Evolutionary conservation across 192 early-diverging fungal species (phyloP).

Genomic region (Cladochytrium replicatum): DNA sequence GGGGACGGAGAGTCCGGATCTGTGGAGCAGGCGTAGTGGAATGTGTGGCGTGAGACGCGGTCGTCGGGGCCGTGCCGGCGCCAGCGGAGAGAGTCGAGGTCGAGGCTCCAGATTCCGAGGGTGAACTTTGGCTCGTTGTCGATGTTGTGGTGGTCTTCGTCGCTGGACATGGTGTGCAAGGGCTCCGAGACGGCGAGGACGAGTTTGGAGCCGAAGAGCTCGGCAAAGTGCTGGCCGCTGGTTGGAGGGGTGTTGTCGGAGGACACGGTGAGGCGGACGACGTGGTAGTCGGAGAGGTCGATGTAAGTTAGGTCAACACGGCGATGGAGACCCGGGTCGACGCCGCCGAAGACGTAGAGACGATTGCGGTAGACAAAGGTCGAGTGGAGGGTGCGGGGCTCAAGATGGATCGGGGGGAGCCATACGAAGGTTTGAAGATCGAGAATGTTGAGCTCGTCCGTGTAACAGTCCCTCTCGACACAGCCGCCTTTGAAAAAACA

Average conservation of each 20-base stretch:
- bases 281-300: conserved; percentile 32
- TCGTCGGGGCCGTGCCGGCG: conserved; percentile 23
- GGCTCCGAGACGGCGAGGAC: conserved; percentile 42
- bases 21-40: too few relatives aligned
- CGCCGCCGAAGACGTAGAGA: conserved; percentile 52
- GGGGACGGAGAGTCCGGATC: too few relatives aligned
- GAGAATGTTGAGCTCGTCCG: conserved; percentile 41
- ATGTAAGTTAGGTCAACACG: conserved; percentile 42
- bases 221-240: conserved; percentile 50
- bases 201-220: conserved; percentile 49
- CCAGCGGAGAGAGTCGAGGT: conserved; percentile 49
- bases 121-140: neutral
- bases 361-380: conserved; percentile 43
- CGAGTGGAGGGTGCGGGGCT: conserved; percentile 40
- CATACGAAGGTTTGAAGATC: conserved; percentile 49
- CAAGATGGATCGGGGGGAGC: conserved; percentile 44
- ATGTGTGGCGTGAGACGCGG: too few relatives aligned
- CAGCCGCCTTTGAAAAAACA: conserved; percentile 15
- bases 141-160: neutral
- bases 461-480: conserved; percentile 41
- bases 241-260: conserved; percentile 40
- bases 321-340: conserved; percentile 46
- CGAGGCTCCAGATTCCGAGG: conserved; percentile 44
- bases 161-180: conserved; percentile 30
- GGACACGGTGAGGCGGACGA: conserved; percentile 37